Evolutionary conservation across 2,329 filamentous ascomycete genomes (phyloP), one percentile per base, ranked within the genome.

Genomic region (Xylaria polymorpha): DNA sequence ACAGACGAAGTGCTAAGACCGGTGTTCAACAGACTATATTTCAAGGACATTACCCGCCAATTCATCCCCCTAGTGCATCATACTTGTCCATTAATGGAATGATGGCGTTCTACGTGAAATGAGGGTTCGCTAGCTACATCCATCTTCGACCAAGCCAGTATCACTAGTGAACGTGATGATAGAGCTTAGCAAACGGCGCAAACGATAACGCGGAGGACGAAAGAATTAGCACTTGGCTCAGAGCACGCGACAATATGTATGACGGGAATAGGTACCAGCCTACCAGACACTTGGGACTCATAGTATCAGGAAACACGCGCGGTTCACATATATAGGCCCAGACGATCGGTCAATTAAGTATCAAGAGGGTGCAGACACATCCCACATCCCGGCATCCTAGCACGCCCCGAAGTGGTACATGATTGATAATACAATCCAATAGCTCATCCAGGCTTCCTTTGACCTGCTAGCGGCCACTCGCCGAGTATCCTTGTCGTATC

Each of bases 41-140:
- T 44, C 2, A 53, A 59, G 43, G 18, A 51, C 18, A 58, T 59
- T 64, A 59, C n/a, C 55, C 55, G 43, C 48, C 4, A 48, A 56
- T 32, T 57, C 41, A 53, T 7, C 15, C 1, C 46, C 7, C 18
- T 22, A 8, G 25, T 48, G 39, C 39, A 12, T 20, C n/a, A 25
- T 14, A 20, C 15, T 20, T 37, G 1, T 37, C 37, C 18, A 1
- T 20, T 12, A 22, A 43, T 8, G 14, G 10, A 44, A 14, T 12
- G 22, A 37, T 22, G 9, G 39, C 15, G 41, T 57, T 32, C 43
- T 35, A 50, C 15, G 32, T 50, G 44, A 43, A 29, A n/a, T 9
- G 4, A 60, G 37, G 39, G 22, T 35, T 22, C 15, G 46, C 46
- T 20, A 29, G 6, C n/a, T 4, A 29, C 25, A 4, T 18, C 10